Evolutionary conservation across 2,329 filamentous ascomycete species (phyloP).

Genomic region (Microsporum audouinii): DNA sequence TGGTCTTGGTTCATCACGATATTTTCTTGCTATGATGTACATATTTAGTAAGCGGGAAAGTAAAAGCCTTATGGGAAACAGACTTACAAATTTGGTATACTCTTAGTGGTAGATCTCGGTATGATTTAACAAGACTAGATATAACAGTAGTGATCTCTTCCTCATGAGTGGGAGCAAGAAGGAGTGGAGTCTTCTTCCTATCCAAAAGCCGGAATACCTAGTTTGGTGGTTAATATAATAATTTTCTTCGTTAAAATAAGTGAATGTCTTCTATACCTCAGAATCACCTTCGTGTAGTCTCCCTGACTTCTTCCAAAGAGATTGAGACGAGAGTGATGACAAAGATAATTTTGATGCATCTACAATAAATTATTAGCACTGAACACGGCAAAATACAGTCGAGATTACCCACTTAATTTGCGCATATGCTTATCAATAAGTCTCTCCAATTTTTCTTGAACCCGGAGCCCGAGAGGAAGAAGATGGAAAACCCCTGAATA

Average conservation of each 20-base stretch:
- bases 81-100: constrained; percentile 75
- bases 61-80: neutral
- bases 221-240: neutral
- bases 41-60: neutral
- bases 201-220: constrained; percentile 73
- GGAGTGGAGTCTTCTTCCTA: constrained; percentile 59
- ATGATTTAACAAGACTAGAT: constrained; percentile 59
- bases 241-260: constrained; percentile 4
- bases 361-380: constrained; percentile 21
- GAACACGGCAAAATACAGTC: neutral
- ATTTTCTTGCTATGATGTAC: constrained; percentile 61
- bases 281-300: constrained; percentile 57
- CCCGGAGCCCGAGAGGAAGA: constrained; percentile 71
- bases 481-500: constrained; percentile 88
- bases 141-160: constrained; percentile 88
- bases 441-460: constrained; percentile 76
- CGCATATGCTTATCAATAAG: constrained; percentile 86
- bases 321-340: constrained; percentile 74
- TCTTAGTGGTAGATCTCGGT: constrained; percentile 73
- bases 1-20: constrained; percentile 81
- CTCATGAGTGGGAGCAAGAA: constrained; percentile 88
- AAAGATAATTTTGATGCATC: constrained; percentile 71
- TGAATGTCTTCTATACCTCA: constrained; percentile 49
- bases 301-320: constrained; percentile 73
- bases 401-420: constrained; percentile 46